Evolutionary conservation across 345 rosid species (phyloP), one percentile per base, ranked within the genome.

Genomic region (Corymbia maculata): DNA sequence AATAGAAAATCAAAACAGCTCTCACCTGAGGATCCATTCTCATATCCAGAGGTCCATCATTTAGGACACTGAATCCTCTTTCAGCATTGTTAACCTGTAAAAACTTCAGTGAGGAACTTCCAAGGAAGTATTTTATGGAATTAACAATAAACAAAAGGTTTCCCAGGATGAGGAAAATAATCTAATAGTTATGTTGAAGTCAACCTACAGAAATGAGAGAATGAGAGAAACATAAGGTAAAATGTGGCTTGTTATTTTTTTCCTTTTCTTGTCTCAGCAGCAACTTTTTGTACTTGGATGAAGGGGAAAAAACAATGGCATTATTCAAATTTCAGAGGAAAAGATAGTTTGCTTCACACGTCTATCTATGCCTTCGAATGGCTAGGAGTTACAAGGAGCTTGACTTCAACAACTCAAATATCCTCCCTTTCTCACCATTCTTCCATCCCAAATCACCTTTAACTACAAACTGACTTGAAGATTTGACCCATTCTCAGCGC

Each of bases 21-120:
- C 87, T 88, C 87, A 96, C 99, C 95, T 93, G 96, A 88, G 99
- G 97, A 93, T 97, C 99, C 98, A 97, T 97, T 5, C 98, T 93
- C 99, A 97, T 97, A 86, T 97, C 99, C 90, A 97, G 99, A 89
- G 99, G 99, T 61, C 99, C 99, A 59, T 95, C 88, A 55, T 91
- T 93, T 88, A 95, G 96, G 52, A 95, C 94, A 52, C 99, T 94
- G 92, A 97, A 97, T 82, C 99, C 99, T 92, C 99, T 92, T 59
- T 92, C 94, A 0, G 99, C 96, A 93, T 93, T 94, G 93, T 97
- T 95, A 45, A 97, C 98, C 99, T 96, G 90, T 57, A n/a, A 88
- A 75, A 75, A 75, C 4, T 75, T 42, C 84, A 42, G 15, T 75
- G 49, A 75, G 49, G 49, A 75, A 42, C 26, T 3, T 75, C 28